A percentile compares a stretch with the other conserved stretches of the same genome.
Evolutionary conservation across 208 protist species (phyloP).

Genomic region (Crithidia fasciculata): DNA sequence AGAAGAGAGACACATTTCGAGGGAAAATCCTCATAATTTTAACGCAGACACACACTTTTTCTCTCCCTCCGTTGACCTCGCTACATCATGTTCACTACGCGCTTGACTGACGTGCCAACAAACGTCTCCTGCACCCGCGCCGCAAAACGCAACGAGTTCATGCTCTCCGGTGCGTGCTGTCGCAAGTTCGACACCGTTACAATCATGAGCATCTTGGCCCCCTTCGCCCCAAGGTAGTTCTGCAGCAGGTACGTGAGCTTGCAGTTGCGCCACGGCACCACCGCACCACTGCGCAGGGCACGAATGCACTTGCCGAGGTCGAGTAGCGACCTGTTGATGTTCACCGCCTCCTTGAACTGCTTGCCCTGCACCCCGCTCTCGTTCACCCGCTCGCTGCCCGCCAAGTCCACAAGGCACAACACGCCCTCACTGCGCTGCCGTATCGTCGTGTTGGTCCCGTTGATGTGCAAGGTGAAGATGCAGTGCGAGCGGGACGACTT

Average conservation of each 20-base stretch:
- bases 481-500: conserved; percentile 93
- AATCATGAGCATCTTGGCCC: conserved; percentile 93
- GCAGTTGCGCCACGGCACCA: conserved; percentile 92
- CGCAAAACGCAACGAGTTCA: conserved; percentile 94
- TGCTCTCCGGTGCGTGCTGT: conserved; percentile 74
- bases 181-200: conserved; percentile 88
- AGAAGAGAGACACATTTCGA: neutral
- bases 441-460: conserved; percentile 64
- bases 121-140: conserved; percentile 87
- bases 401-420: conserved; percentile 94
- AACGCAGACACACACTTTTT: neutral
- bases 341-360: conserved; percentile 90
- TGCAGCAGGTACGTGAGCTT: conserved; percentile 93
- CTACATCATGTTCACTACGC: conserved; percentile 63
- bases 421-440: conserved; percentile 78
- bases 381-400: conserved; percentile 93
- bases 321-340: conserved; percentile 93
- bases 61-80: neutral
- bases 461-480: conserved; percentile 83
- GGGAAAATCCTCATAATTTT: neutral
- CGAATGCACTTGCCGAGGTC: conserved; percentile 94
- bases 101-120: conserved; percentile 82
- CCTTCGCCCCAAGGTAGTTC: conserved; percentile 87
- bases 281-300: conserved; percentile 68
- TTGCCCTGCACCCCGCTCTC: conserved; percentile 89